phyloP scores from a whole-genome alignment of 2,329 filamentous ascomycete species.

The Aspergillus neotritici region DNA sequence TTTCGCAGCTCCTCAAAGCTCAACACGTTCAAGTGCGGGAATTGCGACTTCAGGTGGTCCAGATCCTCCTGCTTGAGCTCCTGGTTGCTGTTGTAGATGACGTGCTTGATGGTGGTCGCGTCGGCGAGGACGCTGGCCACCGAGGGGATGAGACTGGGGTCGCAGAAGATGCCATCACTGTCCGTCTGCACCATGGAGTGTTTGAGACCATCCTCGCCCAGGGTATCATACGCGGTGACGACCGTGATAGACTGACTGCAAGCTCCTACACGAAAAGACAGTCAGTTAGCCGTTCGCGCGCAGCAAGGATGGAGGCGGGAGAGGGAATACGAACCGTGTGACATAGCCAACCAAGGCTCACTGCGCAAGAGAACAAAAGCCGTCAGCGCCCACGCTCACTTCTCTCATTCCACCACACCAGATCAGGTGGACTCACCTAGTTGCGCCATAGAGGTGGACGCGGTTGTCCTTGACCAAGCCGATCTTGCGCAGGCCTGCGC shows the following conservation, averaged over 20 bases:
- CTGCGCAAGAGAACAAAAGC: slow-evolving; percentile 37
- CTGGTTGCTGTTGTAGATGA: slow-evolving; percentile 55
- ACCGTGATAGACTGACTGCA: slow-evolving; percentile 82
- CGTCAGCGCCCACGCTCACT: slow-evolving; percentile 6
- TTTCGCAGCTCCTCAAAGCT: slow-evolving; percentile 54
- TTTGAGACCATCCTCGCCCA: slow-evolving; percentile 75
- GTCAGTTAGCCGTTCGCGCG: neutral
- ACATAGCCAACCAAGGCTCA: slow-evolving; percentile 75
- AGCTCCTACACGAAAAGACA: slow-evolving; percentile 42
- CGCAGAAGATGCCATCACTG: slow-evolving; percentile 77
- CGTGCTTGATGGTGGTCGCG: slow-evolving; percentile 50
- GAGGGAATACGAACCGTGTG: slow-evolving; percentile 53
- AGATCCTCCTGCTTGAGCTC: slow-evolving; percentile 50
- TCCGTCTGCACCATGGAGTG: slow-evolving; percentile 80
- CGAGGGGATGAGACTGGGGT: slow-evolving; percentile 67
- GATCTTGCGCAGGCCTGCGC: slow-evolving; percentile 67
- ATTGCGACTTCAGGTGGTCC: slow-evolving; percentile 49
- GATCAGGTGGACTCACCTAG: slow-evolving; percentile 50
- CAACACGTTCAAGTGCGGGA: slow-evolving; percentile 48
- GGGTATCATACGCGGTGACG: slow-evolving; percentile 91
- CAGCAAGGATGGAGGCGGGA: neutral
- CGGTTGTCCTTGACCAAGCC: slow-evolving; percentile 63
- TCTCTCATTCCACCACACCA: neutral
- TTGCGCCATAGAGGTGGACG: slow-evolving; percentile 79
- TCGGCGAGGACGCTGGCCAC: slow-evolving; percentile 52